Evolutionary conservation across 345 rosid genomes (phyloP).

Genomic region (Barbarea vulgaris): DNA sequence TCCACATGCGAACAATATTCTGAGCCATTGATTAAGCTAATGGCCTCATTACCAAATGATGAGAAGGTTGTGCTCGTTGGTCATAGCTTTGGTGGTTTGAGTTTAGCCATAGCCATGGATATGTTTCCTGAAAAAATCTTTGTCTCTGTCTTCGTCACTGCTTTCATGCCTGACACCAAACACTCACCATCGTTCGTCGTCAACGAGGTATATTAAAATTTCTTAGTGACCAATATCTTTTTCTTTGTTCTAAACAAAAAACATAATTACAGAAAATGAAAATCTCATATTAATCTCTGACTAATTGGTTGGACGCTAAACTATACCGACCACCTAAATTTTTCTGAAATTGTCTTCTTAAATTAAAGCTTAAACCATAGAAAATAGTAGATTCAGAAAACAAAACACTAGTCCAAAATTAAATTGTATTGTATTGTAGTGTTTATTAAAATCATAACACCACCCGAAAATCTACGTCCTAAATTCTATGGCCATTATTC

Average conservation of each 20-base stretch:
- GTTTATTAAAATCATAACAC: neutral
- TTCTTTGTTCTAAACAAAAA: neutral
- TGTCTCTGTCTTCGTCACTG: slow-evolving; percentile 32
- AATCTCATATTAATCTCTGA: neutral
- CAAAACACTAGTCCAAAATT: neutral
- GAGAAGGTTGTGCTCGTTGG: slow-evolving; percentile 66
- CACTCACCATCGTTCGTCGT: slow-evolving; percentile 32
- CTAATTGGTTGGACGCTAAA: neutral
- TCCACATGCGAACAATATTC: slow-evolving; percentile 44
- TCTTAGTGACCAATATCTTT: neutral
- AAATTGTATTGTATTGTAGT: too few species aligned
- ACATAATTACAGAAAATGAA: neutral
- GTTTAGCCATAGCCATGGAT: slow-evolving; percentile 50
- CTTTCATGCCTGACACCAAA: slow-evolving; percentile 42
- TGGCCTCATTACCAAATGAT: slow-evolving; percentile 39
- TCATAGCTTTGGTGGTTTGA: slow-evolving; percentile 56
- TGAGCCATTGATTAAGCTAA: slow-evolving; percentile 50
- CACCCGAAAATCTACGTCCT: neutral
- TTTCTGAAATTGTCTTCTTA: neutral
- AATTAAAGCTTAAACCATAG: neutral
- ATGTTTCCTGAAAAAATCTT: slow-evolving; percentile 35
- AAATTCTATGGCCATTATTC: neutral
- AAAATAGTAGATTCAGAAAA: neutral
- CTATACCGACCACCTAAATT: neutral
- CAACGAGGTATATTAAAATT: neutral